Conservation (phyloP, 768 basidiomycete species). For the Trametes sanguinea region DNA sequence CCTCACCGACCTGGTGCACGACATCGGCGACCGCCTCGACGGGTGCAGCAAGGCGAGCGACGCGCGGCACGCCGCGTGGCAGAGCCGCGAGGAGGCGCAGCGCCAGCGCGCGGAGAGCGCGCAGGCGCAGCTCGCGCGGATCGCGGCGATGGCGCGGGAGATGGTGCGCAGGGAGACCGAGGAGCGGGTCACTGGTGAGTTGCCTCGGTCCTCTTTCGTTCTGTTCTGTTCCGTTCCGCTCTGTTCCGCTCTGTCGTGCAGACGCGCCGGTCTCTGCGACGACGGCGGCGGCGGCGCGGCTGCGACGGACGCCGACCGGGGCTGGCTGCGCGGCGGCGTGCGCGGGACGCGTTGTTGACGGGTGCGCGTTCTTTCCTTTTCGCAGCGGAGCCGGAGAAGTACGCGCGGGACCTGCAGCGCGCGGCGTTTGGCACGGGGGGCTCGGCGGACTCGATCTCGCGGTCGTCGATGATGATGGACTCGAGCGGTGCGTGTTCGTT, state of each 20-base stretch:
- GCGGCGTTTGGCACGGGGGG: conserved; percentile 20
- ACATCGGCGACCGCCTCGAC: conserved; percentile 4
- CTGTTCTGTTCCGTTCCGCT: too few relatives aligned
- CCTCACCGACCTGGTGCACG: conserved; percentile 10
- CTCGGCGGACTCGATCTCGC: conserved; percentile 10
- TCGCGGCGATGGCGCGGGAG: conserved; percentile 9
- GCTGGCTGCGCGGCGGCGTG: too few relatives aligned
- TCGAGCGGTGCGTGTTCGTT: background rate
- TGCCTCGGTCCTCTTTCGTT: too few relatives aligned
- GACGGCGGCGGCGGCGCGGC: too few relatives aligned
- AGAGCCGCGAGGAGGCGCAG: conserved; percentile 1
- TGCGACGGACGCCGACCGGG: too few relatives aligned
- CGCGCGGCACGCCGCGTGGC: background rate
- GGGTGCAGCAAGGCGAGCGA: conserved; percentile 3
- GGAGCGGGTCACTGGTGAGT: background rate
- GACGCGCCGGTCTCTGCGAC: too few relatives aligned
- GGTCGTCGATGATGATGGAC: conserved; percentile 18
- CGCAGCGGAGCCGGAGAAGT: conserved; percentile 1
- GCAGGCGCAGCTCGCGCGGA: conserved; percentile 13
- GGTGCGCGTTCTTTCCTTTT: background rate
- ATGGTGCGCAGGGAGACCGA: conserved; percentile 1
- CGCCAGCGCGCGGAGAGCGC: background rate
- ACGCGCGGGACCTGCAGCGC: conserved; percentile 8
- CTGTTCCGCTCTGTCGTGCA: too few relatives aligned
- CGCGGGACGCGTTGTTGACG: background rate